These are phyloP conservation scores for Xylaria sp. DNA, from an alignment of 495 filamentous ascomycete species.

Conservation along the genomic window DNA sequence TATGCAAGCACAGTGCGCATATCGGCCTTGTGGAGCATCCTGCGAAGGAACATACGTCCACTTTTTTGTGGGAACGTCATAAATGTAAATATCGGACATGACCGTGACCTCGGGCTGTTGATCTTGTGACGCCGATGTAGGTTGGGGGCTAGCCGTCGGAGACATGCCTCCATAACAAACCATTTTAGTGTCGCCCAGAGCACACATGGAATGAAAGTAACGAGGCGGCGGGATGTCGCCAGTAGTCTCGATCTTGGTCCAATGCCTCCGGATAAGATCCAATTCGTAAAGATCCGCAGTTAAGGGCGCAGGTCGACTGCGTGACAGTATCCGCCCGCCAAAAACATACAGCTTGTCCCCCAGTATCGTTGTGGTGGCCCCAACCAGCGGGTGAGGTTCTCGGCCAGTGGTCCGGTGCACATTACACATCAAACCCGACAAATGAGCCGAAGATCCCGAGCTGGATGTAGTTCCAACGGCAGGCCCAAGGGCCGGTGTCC, in stretches of 20 bases:
- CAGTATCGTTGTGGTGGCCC: conserved; percentile 92
- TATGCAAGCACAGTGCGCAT: conserved; percentile 95
- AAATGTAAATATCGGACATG: conserved; percentile 98
- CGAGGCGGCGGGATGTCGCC: conserved; percentile 89
- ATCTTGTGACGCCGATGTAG: conserved; percentile 61
- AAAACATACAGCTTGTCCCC: conserved; percentile 97
- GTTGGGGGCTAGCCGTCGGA: conserved; percentile 63
- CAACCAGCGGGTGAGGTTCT: conserved; percentile 89
- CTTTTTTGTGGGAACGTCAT: conserved; percentile 80
- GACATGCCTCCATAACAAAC: conserved; percentile 99
- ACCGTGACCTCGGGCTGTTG: conserved; percentile 89
- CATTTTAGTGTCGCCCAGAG: conserved; percentile 90
- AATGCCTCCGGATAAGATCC: conserved; percentile 88
- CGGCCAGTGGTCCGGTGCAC: conserved; percentile 88
- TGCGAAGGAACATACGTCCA: conserved; percentile 85
- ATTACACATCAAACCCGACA: conserved; percentile 92
- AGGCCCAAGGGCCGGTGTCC: conserved; percentile 54
- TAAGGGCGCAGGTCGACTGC: conserved; percentile 76
- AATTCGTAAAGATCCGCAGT: conserved; percentile 92
- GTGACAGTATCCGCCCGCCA: conserved; percentile 85
- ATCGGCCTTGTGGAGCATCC: conserved; percentile 90
- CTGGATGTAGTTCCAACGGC: conserved; percentile 55
- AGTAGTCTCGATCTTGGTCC: conserved; percentile 83
- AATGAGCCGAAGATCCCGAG: conserved; percentile 59
- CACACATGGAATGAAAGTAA: conserved; percentile 96